Conservation (phyloP, 306 rosid genomes). For the Trichosanthes truncata region DNA sequence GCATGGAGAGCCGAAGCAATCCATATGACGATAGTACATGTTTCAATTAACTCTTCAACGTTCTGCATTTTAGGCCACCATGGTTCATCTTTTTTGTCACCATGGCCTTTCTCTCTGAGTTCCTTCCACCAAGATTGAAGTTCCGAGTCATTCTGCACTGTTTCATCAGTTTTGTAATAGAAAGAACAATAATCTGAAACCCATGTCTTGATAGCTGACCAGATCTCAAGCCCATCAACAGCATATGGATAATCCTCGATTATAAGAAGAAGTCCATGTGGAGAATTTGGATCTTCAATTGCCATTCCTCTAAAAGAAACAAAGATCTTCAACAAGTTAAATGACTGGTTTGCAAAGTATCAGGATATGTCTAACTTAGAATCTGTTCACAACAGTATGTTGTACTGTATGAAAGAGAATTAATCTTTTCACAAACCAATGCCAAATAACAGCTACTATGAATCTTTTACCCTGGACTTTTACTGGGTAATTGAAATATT, state of each 20-base stretch:
- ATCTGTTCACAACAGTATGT: not conserved
- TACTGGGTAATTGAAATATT: not conserved
- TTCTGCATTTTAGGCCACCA: slow-evolving; percentile 9
- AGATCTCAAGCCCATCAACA: slow-evolving; percentile 3
- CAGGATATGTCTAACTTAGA: not conserved
- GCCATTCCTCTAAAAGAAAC: slow-evolving; percentile 48
- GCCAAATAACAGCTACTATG: not conserved
- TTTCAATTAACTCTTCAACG: slow-evolving; percentile 26
- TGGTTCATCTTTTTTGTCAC: slow-evolving; percentile 30
- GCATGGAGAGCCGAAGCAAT: slow-evolving; percentile 30
- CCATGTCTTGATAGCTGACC: slow-evolving; percentile 34
- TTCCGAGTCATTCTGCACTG: slow-evolving; percentile 34
- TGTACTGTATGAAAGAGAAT: not conserved
- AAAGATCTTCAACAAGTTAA: not conserved
- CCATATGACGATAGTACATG: slow-evolving; percentile 45
- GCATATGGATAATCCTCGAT: slow-evolving; percentile 34
- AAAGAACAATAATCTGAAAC: slow-evolving; percentile 13
- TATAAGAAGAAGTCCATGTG: slow-evolving; percentile 42
- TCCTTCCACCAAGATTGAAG: slow-evolving; percentile 59
- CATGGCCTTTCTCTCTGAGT: slow-evolving; percentile 29
- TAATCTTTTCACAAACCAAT: not conserved
- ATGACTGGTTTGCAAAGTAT: not conserved
- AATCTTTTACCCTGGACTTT: not conserved
- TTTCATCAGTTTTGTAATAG: slow-evolving; percentile 38
- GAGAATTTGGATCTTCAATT: slow-evolving; percentile 31